Percentiles rank a stretch among this genome's conserved stretches.
Evolutionary conservation across 2,329 filamentous ascomycete genomes (phyloP).

Genomic region (Talaromyces sp.): DNA sequence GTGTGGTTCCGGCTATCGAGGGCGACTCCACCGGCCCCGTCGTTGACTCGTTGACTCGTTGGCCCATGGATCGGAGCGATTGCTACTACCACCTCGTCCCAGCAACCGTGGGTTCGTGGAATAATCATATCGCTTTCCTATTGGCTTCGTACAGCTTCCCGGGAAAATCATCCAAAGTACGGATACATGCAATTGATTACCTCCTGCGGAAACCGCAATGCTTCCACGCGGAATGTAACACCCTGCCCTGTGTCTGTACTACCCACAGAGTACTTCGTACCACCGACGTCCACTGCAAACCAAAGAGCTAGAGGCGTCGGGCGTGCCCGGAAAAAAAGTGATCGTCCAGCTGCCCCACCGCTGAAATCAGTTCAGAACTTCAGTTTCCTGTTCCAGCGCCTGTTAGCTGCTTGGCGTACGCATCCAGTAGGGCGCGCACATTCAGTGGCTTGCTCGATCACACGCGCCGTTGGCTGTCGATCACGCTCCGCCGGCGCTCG

Average conservation of each 20-base stretch:
- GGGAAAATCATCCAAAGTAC: neutral
- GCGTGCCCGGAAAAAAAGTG: neutral
- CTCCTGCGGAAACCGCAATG: too few species aligned
- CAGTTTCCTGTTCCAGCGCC: neutral
- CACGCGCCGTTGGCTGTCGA: neutral
- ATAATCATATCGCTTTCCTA: neutral
- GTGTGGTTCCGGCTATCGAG: neutral
- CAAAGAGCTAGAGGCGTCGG: neutral
- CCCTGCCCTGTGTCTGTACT: too few species aligned
- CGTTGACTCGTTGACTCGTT: neutral
- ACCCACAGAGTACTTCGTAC: too few species aligned
- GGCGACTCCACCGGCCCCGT: neutral
- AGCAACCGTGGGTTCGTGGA: too few species aligned
- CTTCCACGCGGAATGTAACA: too few species aligned
- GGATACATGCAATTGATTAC: too few species aligned
- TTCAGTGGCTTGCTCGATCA: neutral
- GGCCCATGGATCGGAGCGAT: neutral
- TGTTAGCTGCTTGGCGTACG: neutral
- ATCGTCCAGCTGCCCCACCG: neutral
- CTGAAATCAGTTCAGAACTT: neutral
- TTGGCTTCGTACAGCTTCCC: neutral
- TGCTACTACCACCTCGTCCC: neutral
- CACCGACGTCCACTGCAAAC: neutral
- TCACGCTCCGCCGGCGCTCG: neutral
- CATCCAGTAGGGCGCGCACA: too few species aligned